Evolutionary conservation across 352 stramenopile species (phyloP).

Genomic region (Phytophthora quininea): DNA sequence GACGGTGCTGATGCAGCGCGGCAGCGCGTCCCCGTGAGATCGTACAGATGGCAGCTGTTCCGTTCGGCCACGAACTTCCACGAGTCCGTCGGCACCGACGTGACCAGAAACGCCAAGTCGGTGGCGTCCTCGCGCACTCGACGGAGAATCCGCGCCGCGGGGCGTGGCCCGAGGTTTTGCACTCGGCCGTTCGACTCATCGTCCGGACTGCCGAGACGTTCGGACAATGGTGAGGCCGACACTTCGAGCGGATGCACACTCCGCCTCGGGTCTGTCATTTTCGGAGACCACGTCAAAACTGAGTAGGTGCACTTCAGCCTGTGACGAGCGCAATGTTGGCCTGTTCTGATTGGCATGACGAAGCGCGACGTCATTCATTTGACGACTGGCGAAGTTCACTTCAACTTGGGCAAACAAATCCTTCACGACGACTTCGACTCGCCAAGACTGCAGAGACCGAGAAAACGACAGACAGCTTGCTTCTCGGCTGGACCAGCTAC

Average conservation of each 20-base stretch:
- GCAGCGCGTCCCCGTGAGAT: slow-evolving; percentile 53
- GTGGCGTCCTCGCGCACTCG: slow-evolving; percentile 45
- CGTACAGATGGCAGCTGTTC: slow-evolving; percentile 53
- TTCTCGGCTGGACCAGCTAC: too few relatives aligned
- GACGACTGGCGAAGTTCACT: too few relatives aligned
- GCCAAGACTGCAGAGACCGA: too few relatives aligned
- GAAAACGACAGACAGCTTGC: too few relatives aligned
- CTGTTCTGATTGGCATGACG: too few relatives aligned
- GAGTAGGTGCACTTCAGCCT: too few relatives aligned
- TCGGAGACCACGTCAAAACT: too few relatives aligned
- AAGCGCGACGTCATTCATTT: too few relatives aligned
- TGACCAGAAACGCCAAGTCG: slow-evolving; percentile 52
- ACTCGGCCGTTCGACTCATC: slow-evolving; percentile 38
- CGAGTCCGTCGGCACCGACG: slow-evolving; percentile 24
- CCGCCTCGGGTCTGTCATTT: too few relatives aligned
- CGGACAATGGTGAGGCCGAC: neutral
- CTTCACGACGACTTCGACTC: too few relatives aligned
- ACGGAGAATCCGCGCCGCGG: slow-evolving; percentile 52
- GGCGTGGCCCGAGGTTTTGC: slow-evolving; percentile 38
- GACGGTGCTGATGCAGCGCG: slow-evolving; percentile 37
- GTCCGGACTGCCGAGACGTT: neutral
- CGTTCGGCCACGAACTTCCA: slow-evolving; percentile 59
- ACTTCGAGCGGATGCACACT: neutral
- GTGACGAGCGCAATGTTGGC: too few relatives aligned
- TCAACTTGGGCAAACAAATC: too few relatives aligned